Evolutionary conservation across 371 early-diverging fungal genomes (phyloP).

Genomic region (Rhizomucor miehei): DNA sequence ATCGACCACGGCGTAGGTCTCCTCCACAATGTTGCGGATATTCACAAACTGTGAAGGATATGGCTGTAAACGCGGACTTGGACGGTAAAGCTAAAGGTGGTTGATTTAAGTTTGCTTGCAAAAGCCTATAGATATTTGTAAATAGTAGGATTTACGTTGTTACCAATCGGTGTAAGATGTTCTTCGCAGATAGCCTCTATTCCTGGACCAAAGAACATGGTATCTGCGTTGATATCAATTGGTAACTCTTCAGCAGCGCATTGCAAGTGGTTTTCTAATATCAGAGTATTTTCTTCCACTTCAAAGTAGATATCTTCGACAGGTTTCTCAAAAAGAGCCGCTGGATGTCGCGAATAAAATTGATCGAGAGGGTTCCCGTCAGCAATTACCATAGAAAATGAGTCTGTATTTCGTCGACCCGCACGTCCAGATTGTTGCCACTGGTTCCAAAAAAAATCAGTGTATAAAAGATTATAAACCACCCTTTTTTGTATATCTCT

Average conservation of each 20-base stretch:
- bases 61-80: constrained; percentile 40
- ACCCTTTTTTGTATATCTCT: background rate
- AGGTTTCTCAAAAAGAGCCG: constrained; percentile 39
- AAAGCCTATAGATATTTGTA: background rate
- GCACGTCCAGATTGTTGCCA: constrained; percentile 72
- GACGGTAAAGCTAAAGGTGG: constrained; percentile 34
- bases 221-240: constrained; percentile 31
- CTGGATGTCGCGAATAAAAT: constrained; percentile 44
- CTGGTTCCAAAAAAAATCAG: constrained; percentile 9
- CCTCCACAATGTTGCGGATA: constrained; percentile 49
- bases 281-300: constrained; percentile 28
- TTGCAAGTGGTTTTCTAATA: constrained; percentile 58
- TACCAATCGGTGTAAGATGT: constrained; percentile 23
- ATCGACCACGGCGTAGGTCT: constrained; percentile 51
- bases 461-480: background rate
- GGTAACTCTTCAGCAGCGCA: constrained; percentile 63
- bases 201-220: constrained; percentile 35
- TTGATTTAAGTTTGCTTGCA: background rate
- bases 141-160: constrained; percentile 11
- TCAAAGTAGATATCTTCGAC: constrained; percentile 36
- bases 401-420: constrained; percentile 61
- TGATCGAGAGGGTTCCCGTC: constrained; percentile 58
- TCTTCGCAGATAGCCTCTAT: constrained; percentile 21
- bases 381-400: constrained; percentile 54
- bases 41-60: constrained; percentile 46